Evolutionary conservation across 805 yeast species (phyloP), one percentile per base, ranked within the genome.

Genomic region (Yueomyces sinensis): DNA sequence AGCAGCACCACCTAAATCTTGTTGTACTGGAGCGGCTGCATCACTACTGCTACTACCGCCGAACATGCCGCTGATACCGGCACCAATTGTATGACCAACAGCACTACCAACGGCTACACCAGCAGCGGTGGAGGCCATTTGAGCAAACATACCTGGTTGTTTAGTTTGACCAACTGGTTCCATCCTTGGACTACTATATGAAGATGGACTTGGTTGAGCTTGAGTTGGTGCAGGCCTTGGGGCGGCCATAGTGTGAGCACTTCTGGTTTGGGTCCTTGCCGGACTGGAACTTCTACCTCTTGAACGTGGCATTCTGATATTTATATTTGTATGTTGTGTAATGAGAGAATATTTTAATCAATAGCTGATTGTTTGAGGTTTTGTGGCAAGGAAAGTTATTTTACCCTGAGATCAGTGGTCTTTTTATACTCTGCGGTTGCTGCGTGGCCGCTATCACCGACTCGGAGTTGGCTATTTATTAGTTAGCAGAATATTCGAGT

Each of bases 91-190:
- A 70, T 91, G 98, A 42, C 98, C 98, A 36, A 89, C 77, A 41
- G 97, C 79, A 34, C 95, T 83, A 51, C 98, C 98, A 37, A 91
- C 96, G 36, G 97, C 98, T 31, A 91, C 98, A 76, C 98, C 98
- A 33, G 97, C 98, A 37, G 98, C 98, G 32, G 98, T 91, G 32
- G 94, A 70, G 28, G 97, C 97, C 98, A 91, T 91, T 65, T 91
- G 94, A 40, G 89, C 82, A 52, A 89, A 87, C 56, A 89, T 50
- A 50, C 97, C 96, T 32, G 96, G 96, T 49, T 69, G 73, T 47
- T 51, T 54, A 29, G 73, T 70, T 53, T 66, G 78, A n/a, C n/a
- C n/a, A 35, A 70, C 63, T 41, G 68, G 68, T 31, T 70, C 60
- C 53, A 71, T 65, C 55, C 71, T 68, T 54, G 70, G 75, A 52